phyloP scores from a whole-genome alignment of 768 basidiomycete species.

The Roridomyces roridus region DNA sequence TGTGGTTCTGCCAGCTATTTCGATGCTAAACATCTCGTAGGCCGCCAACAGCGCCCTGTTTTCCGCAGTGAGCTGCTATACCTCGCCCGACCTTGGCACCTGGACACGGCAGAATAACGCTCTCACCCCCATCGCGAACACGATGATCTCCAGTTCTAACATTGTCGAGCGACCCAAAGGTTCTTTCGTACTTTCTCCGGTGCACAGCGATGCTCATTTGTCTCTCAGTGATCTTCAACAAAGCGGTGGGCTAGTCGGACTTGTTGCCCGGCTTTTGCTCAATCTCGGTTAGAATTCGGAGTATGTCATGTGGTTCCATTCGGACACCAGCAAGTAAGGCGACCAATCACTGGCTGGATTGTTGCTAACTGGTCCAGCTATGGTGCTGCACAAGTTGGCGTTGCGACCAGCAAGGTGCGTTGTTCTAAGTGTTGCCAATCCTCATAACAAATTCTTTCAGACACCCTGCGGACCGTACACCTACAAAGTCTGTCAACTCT shows the following conservation, averaged over 20 bases:
- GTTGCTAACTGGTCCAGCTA: too few species aligned
- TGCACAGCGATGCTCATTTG: not conserved
- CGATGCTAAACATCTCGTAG: not conserved
- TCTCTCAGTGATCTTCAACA: constrained; percentile 56
- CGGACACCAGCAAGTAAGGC: constrained; percentile 61
- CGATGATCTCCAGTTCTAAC: constrained; percentile 61
- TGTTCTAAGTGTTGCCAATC: too few species aligned
- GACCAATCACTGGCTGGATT: too few species aligned
- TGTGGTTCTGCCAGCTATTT: too few species aligned
- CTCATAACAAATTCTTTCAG: constrained; percentile 27
- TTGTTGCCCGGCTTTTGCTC: not conserved
- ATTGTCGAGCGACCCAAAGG: constrained; percentile 72
- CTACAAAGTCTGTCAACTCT: constrained; percentile 36
- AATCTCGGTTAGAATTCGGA: constrained; percentile 51
- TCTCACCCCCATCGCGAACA: constrained; percentile 56
- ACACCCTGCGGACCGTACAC: constrained; percentile 67
- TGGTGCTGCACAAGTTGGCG: constrained; percentile 67
- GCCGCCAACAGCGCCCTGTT: constrained; percentile 59
- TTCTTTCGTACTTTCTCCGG: constrained; percentile 20
- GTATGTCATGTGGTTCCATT: constrained; percentile 79
- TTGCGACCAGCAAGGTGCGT: constrained; percentile 46
- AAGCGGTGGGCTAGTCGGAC: constrained; percentile 39
- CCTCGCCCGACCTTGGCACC: constrained; percentile 55
- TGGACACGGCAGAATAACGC: constrained; percentile 69
- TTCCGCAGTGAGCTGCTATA: constrained; percentile 46